Evolutionary conservation across 495 filamentous ascomycete genomes (phyloP), one percentile per base, ranked within the genome.

Genomic region (Apiosordaria backusii): DNA sequence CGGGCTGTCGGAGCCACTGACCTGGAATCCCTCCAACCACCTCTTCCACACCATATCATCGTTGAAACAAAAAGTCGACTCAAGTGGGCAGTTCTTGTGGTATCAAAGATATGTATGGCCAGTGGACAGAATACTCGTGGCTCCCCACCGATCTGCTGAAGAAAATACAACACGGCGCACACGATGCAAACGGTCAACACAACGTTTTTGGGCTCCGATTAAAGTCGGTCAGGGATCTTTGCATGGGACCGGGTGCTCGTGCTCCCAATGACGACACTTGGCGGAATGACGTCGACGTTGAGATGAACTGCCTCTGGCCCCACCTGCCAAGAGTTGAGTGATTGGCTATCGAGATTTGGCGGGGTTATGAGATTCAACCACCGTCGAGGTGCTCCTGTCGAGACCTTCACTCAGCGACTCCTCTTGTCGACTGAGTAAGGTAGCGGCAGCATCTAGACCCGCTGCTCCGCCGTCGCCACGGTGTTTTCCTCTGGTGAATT

Each of bases 271-370:
- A 71, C 66, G 69, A 62, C 60, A 66, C 22, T 21, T 61, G 25
- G 63, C 66, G 66, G 63, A 64, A 71, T 71, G 69, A 71, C 69
- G 69, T 71, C 66, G 69, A 58, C 40, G 29, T 54, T 61, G 22
- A 59, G 60, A 62, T 50, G 65, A 50, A 62, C 65, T 63, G 52
- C 60, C 22, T 35, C 16, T 54, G 45, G 52, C n/a, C 58, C 65
- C 63, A 68, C 62, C 29, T 35, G 15, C 61, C 23, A 21, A 64
- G 57, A 64, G 21, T 16, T 15, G 3, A 45, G 16, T 45, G 35
- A 45, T 18, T 45, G 52, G 52, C 22, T 23, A 6, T 55, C 52
- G 19, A 55, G 4, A 55, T 23, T 21, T 55, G 22, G 52, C n/a
- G 52, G 52, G 52, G 52, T 55, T 55, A 55, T 55, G 52, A 55